A percentile compares a stretch with the other conserved stretches of the same genome.
Evolutionary conservation across 2,329 filamentous ascomycete genomes (phyloP).

Genomic region (Zymoseptoria ardabiliae): DNA sequence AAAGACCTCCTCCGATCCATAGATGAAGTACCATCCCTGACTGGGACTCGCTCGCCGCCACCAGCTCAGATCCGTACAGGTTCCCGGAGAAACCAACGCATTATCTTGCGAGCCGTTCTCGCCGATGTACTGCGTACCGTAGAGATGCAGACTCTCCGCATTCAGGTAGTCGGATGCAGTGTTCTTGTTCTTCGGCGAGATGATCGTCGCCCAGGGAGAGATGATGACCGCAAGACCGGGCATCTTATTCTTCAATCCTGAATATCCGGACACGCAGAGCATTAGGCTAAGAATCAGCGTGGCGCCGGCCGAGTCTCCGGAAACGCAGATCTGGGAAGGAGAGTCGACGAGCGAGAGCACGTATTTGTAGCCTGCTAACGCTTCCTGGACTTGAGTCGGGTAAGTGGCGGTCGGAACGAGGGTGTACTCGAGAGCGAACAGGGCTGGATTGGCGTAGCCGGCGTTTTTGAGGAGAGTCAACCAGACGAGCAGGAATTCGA

Average conservation of each 20-base stretch:
- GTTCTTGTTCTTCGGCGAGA: conserved; percentile 59
- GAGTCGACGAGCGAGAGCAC: conserved; percentile 53
- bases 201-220: conserved; percentile 71
- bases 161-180: conserved; percentile 72
- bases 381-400: conserved; percentile 65
- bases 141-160: conserved; percentile 56
- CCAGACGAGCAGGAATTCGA: conserved; percentile 74
- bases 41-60: conserved; percentile 62
- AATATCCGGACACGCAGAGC: conserved; percentile 53
- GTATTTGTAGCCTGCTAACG: conserved; percentile 62
- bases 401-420: conserved; percentile 68
- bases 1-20: conserved; percentile 72
- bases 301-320: conserved; percentile 73
- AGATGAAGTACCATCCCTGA: conserved; percentile 62
- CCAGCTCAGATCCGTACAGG: conserved; percentile 56
- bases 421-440: conserved; percentile 75
- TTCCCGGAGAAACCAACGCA: conserved; percentile 61
- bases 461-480: conserved; percentile 54
- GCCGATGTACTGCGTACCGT: conserved; percentile 63
- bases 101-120: conserved; percentile 44
- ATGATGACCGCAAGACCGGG: conserved; percentile 64
- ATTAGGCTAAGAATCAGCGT: conserved; percentile 67
- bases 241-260: conserved; percentile 36
- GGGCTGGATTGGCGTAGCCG: conserved; percentile 66
- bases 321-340: conserved; percentile 59